Conservation (phyloP, 129 eudicot species). For the Flaveria brownii region DNA sequence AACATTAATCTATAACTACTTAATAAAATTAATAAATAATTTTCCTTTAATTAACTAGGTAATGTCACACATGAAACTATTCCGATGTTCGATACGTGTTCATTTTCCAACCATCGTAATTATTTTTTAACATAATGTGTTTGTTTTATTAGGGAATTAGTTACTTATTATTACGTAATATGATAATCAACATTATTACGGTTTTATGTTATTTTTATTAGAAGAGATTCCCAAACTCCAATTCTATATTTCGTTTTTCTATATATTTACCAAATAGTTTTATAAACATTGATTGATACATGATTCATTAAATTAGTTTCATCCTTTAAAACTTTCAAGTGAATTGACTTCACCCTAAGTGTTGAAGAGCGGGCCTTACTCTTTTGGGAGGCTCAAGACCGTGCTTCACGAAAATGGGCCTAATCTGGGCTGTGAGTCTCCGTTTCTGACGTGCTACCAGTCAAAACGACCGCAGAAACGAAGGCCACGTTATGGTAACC, state of each 20-base stretch:
- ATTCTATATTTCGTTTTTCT: background rate
- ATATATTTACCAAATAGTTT: background rate
- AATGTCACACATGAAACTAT: slow-evolving; percentile 18
- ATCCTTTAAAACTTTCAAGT: too few species aligned
- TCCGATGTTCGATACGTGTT: slow-evolving; percentile 8
- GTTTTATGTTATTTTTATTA: background rate
- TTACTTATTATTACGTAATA: background rate
- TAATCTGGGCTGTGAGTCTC: too few species aligned
- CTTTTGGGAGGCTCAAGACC: too few species aligned
- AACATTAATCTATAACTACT: background rate
- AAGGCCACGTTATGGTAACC: too few species aligned
- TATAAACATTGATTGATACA: too few species aligned
- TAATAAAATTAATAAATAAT: background rate
- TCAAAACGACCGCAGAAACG: too few species aligned
- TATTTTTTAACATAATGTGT: background rate
- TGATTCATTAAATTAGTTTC: too few species aligned
- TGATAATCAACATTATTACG: background rate
- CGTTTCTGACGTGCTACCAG: too few species aligned
- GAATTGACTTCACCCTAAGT: too few species aligned
- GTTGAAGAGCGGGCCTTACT: too few species aligned
- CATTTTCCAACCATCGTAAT: background rate
- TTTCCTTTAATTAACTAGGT: background rate
- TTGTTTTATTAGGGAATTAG: slow-evolving; percentile 13
- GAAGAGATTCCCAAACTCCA: background rate
- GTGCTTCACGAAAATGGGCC: too few species aligned